phyloP scores from a whole-genome alignment of 768 basidiomycete species.

The Candolleomyces efflorescens region DNA sequence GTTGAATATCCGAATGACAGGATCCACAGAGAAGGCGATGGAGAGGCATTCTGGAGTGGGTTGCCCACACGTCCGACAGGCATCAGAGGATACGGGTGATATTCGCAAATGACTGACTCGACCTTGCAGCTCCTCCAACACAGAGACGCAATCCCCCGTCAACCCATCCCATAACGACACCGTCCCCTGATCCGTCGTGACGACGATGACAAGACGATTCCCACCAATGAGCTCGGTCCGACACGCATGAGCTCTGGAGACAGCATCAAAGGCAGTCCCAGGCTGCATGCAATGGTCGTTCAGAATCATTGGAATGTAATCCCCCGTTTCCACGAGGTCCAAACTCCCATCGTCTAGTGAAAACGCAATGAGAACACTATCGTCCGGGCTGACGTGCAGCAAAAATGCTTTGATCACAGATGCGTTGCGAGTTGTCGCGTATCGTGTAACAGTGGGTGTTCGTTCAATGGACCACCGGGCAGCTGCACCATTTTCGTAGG shows the following conservation, averaged over 20 bases:
- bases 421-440: constrained; percentile 39
- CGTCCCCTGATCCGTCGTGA: constrained; percentile 60
- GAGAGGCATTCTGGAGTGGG: constrained; percentile 61
- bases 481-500: constrained; percentile 57
- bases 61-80: constrained; percentile 71
- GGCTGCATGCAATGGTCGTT: constrained; percentile 49
- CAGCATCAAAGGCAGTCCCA: constrained; percentile 53
- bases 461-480: constrained; percentile 48
- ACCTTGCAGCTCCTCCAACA: constrained; percentile 58
- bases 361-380: constrained; percentile 51
- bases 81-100: constrained; percentile 46
- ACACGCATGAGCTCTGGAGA: constrained; percentile 51
- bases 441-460: constrained; percentile 27
- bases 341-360: constrained; percentile 62
- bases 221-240: constrained; percentile 46
- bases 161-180: constrained; percentile 74
- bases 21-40: constrained; percentile 62
- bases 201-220: constrained; percentile 51
- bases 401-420: constrained; percentile 46
- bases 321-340: constrained; percentile 53
- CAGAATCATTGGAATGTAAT: constrained; percentile 36
- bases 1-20: constrained; percentile 62
- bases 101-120: constrained; percentile 58
- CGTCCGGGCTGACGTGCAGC: constrained; percentile 42
- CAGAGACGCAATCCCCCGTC: constrained; percentile 59